Conservation (phyloP, 2,329 filamentous ascomycete genomes). For the Aspergillus novoparasiticus region DNA sequence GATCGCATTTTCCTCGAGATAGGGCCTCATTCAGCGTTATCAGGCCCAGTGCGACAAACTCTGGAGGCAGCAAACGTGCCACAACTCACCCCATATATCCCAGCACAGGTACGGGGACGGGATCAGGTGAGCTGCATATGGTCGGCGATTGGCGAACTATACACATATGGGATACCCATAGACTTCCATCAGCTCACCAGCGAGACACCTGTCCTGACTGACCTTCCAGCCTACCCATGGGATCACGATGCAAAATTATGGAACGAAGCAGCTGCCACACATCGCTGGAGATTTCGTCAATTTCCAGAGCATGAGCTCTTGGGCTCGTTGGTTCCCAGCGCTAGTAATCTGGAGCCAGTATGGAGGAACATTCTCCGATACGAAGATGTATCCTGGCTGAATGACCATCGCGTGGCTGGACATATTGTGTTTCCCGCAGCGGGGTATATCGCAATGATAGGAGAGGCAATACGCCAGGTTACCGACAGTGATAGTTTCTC, state of each 20-base stretch:
- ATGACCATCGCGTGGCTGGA: slow-evolving; percentile 28
- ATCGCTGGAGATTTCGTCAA: slow-evolving; percentile 24
- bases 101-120: background rate
- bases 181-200: slow-evolving; percentile 1
- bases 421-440: slow-evolving; percentile 28
- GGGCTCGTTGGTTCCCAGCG: slow-evolving; percentile 27
- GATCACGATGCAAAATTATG: slow-evolving; percentile 44
- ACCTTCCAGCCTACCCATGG: slow-evolving; percentile 48
- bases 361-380: slow-evolving; percentile 32
- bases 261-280: slow-evolving; percentile 33
- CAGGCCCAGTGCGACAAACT: slow-evolving; percentile 2
- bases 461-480: slow-evolving; percentile 24
- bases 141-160: background rate
- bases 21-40: slow-evolving; percentile 12
- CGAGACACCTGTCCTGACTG: slow-evolving; percentile 9
- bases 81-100: background rate
- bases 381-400: slow-evolving; percentile 31
- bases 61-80: background rate
- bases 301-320: slow-evolving; percentile 30
- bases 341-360: slow-evolving; percentile 23
- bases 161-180: background rate
- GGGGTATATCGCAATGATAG: slow-evolving; percentile 28
- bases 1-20: slow-evolving; percentile 10
- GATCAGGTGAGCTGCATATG: background rate
- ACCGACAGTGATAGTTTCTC: slow-evolving; percentile 12